A percentile compares a stretch with the other conserved stretches of the same genome.
Evolutionary conservation across 2,329 filamentous ascomycete species (phyloP).

Genomic region (Zymoseptoria pseudotritici): DNA sequence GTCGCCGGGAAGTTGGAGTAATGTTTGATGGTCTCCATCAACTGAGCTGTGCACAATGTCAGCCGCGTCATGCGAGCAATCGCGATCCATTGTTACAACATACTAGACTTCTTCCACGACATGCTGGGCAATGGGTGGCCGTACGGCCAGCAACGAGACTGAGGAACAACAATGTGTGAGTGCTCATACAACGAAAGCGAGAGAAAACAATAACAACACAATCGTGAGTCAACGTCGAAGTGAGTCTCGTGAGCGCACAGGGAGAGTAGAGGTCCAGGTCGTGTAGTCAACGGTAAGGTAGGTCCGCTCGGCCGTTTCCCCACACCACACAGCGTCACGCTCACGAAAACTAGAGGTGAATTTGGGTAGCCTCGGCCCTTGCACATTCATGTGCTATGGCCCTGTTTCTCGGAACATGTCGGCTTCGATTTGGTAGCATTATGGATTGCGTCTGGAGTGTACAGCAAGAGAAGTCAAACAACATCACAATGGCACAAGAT

Average conservation of each 20-base stretch:
- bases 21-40: constrained; percentile 29
- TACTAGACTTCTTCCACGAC: constrained; percentile 28
- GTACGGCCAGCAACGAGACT: constrained; percentile 6
- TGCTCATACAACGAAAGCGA: not conserved
- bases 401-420: not conserved
- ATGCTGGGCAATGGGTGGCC: constrained; percentile 19
- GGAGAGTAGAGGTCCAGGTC: not conserved
- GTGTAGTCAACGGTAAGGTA: not conserved
- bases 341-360: not conserved
- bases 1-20: constrained; percentile 82
- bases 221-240: not conserved
- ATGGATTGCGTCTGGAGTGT: not conserved
- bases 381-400: not conserved
- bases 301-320: not conserved
- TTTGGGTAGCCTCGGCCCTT: not conserved
- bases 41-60: constrained; percentile 15
- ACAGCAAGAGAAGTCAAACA: not conserved
- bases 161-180: constrained; percentile 11
- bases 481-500: not conserved
- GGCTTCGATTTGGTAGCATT: not conserved
- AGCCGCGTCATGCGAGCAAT: constrained; percentile 10
- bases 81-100: constrained; percentile 2
- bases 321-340: not conserved
- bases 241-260: not conserved
- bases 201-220: not conserved